phyloP scores from a whole-genome alignment of 108 stramenopile genomes.

The Nitzschia sp. region DNA sequence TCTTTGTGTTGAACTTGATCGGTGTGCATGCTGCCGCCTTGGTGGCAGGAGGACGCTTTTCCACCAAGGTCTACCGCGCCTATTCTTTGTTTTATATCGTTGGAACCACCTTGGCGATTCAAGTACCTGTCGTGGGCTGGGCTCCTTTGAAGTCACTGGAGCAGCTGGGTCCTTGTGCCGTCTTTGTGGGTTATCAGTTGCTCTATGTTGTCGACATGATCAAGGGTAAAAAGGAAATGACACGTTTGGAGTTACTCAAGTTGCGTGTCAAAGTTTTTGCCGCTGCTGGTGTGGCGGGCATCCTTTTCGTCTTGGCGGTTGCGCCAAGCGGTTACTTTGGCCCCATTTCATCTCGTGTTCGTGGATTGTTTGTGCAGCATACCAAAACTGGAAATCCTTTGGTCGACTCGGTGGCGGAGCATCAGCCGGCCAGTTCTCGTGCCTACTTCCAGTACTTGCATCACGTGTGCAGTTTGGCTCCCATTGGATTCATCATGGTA shows the following conservation, averaged over 20 bases:
- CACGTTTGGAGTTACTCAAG: slow-evolving; percentile 54
- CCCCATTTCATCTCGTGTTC: slow-evolving; percentile 79
- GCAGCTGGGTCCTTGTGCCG: slow-evolving; percentile 76
- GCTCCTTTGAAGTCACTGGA: slow-evolving; percentile 88
- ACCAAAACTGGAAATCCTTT: slow-evolving; percentile 93
- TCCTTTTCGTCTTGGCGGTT: slow-evolving; percentile 39
- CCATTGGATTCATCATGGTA: slow-evolving; percentile 91
- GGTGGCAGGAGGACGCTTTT: slow-evolving; percentile 85
- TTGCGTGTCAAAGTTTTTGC: slow-evolving; percentile 62
- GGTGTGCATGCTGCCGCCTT: slow-evolving; percentile 90
- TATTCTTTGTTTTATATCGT: slow-evolving; percentile 94
- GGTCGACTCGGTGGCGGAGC: slow-evolving; percentile 94
- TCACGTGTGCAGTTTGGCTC: slow-evolving; percentile 90
- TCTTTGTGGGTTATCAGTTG: slow-evolving; percentile 78
- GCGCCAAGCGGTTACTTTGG: slow-evolving; percentile 95
- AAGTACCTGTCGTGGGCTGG: slow-evolving; percentile 92
- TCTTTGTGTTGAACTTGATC: slow-evolving; percentile 97
- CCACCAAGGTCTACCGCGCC: slow-evolving; percentile 80
- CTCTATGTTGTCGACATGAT: slow-evolving; percentile 72
- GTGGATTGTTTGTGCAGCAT: slow-evolving; percentile 89
- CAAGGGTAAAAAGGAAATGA: slow-evolving; percentile 49
- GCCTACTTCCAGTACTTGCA: slow-evolving; percentile 98
- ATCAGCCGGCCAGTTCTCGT: slow-evolving; percentile 93
- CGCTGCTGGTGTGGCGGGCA: slow-evolving; percentile 40
- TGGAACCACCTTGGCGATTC: slow-evolving; percentile 93